Conservation (phyloP, 129 eudicot genomes). For the Tanacetum coccineum region DNA sequence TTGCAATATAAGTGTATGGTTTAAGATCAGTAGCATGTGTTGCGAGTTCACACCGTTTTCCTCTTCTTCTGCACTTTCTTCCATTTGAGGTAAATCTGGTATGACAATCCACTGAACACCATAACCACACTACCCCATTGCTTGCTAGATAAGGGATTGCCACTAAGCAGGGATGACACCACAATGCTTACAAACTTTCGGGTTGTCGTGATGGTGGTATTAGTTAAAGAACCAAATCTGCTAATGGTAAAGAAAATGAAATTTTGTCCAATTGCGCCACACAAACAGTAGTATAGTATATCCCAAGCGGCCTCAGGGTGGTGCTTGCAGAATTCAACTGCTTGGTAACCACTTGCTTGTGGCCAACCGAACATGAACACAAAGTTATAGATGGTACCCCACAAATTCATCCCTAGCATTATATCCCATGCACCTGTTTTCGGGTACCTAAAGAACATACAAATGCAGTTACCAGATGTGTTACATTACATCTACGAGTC, state of each 20-base stretch:
- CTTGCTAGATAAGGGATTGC: conserved; percentile 75
- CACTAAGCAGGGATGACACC: conserved; percentile 86
- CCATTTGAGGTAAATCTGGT: conserved; percentile 95
- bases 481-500: not conserved
- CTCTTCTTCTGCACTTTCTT: conserved; percentile 70
- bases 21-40: not conserved
- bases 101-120: conserved; percentile 91
- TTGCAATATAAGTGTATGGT: not conserved
- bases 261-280: conserved; percentile 96
- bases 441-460: conserved; percentile 55
- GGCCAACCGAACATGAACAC: conserved; percentile 98
- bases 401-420: conserved; percentile 96
- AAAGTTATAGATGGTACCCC: conserved; percentile 88
- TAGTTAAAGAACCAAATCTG: conserved; percentile 87
- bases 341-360: conserved; percentile 80
- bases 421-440: conserved; percentile 96
- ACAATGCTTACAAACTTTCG: conserved; percentile 97
- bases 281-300: conserved; percentile 73
- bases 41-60: conserved; percentile 38
- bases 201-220: conserved; percentile 96
- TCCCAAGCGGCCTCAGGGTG: conserved; percentile 99
- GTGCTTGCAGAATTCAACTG: conserved; percentile 76
- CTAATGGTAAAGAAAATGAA: conserved; percentile 90
- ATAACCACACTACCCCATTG: conserved; percentile 91
- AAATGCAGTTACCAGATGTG: conserved; percentile 7